These are phyloP conservation scores for Coemansia sp. DNA, from an alignment of 192 early-diverging fungal species.

Conservation along the genomic window DNA sequence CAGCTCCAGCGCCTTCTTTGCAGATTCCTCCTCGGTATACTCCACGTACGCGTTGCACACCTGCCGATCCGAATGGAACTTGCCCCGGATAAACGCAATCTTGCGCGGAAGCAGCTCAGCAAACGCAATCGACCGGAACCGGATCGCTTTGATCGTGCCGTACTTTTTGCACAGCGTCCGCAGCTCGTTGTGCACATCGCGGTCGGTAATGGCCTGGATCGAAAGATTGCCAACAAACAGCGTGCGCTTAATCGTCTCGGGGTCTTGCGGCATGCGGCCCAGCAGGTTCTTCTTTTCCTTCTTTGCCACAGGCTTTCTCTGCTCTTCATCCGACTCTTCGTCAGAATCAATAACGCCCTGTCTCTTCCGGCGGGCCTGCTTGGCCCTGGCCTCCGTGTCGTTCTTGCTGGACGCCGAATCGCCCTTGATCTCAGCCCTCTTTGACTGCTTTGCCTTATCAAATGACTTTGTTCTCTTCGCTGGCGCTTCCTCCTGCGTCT, in stretches of 20 bases:
- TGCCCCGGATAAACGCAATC: slow-evolving; percentile 76
- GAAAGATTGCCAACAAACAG: slow-evolving; percentile 93
- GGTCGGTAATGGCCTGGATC: slow-evolving; percentile 63
- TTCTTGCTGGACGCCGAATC: neutral
- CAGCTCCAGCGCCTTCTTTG: slow-evolving; percentile 56
- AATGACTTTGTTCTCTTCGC: slow-evolving; percentile 8
- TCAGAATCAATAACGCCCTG: slow-evolving; percentile 14
- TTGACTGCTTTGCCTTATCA: slow-evolving; percentile 4
- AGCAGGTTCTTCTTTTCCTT: slow-evolving; percentile 41
- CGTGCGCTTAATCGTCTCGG: slow-evolving; percentile 69
- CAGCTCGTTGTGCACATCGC: slow-evolving; percentile 65
- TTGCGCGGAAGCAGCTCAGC: slow-evolving; percentile 58
- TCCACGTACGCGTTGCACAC: slow-evolving; percentile 90
- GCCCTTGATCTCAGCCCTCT: neutral
- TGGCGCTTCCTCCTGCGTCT: neutral
- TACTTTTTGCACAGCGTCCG: slow-evolving; percentile 62
- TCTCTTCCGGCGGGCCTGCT: slow-evolving; percentile 30
- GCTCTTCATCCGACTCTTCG: slow-evolving; percentile 14
- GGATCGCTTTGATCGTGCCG: slow-evolving; percentile 79
- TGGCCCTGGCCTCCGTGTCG: slow-evolving; percentile 14
- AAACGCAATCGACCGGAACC: slow-evolving; percentile 85
- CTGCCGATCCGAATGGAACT: slow-evolving; percentile 82
- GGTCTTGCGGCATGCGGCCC: slow-evolving; percentile 49
- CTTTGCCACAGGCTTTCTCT: slow-evolving; percentile 10
- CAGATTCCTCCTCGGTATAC: slow-evolving; percentile 61